Evolutionary conservation across 225 moss, liverwort and hornwort genomes (phyloP).

Genomic region (Sphagnum tenellum): DNA sequence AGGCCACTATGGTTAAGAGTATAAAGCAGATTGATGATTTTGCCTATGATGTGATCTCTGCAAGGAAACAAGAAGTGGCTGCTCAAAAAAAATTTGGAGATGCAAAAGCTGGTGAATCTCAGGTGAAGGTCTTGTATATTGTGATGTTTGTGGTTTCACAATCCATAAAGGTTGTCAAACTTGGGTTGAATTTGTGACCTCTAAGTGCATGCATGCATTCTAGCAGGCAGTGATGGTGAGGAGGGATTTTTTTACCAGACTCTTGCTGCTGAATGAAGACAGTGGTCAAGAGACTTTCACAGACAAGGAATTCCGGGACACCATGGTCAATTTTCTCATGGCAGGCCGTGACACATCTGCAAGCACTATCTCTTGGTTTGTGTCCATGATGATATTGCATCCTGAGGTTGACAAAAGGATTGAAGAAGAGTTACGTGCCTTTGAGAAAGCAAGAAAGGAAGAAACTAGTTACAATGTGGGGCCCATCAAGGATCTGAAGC

Average conservation of each 20-base stretch:
- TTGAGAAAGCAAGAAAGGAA: constrained; percentile 12
- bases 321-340: constrained; percentile 33
- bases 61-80: constrained; percentile 23
- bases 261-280: constrained; percentile 42
- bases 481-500: too few species aligned
- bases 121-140: neutral
- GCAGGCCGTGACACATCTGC: constrained; percentile 69
- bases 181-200: neutral
- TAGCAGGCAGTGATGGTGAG: constrained; percentile 8
- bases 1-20: constrained; percentile 11
- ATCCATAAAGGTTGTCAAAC: too few species aligned
- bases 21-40: constrained; percentile 22
- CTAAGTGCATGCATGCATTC: neutral
- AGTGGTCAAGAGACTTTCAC: constrained; percentile 16
- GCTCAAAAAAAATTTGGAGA: neutral
- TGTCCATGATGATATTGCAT: constrained; percentile 30
- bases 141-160: neutral
- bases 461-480: too few species aligned
- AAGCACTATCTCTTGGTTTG: constrained; percentile 52
- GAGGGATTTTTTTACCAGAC: constrained; percentile 48
- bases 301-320: constrained; percentile 60
- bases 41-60: constrained; percentile 23
- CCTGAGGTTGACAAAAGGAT: constrained; percentile 17
- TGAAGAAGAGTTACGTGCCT: constrained; percentile 30
- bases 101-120: too few species aligned